A percentile compares a stretch with the other conserved stretches of the same genome.
phyloP scores from a whole-genome alignment of 306 rosid genomes.

The Sesbania bispinosa region DNA sequence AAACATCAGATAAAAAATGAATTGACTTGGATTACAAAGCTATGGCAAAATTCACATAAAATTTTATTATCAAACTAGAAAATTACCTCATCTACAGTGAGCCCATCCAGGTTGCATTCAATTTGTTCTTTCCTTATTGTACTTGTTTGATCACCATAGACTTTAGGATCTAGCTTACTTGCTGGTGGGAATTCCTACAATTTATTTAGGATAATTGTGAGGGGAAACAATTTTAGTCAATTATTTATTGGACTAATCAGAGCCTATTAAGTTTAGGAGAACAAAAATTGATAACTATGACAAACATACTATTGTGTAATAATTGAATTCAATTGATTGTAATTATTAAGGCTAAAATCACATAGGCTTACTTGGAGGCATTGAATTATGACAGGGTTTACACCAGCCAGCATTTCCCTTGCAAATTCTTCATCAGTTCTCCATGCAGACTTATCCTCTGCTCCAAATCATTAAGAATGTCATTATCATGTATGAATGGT shows the following conservation, averaged over 20 bases:
- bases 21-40: neutral
- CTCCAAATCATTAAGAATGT: conserved; percentile 31
- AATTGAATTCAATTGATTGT: no score
- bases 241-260: no score
- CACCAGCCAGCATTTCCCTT: conserved; percentile 90
- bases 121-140: conserved; percentile 48
- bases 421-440: conserved; percentile 85
- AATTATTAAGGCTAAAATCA: neutral
- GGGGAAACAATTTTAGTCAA: no score
- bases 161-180: conserved; percentile 54
- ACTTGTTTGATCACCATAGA: conserved; percentile 70
- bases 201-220: conserved; percentile 15
- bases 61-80: neutral
- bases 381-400: conserved; percentile 59
- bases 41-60: neutral
- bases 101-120: conserved; percentile 51
- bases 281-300: neutral
- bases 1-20: neutral
- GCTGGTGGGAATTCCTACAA: conserved; percentile 71
- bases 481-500: no score
- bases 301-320: no score
- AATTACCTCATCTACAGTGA: conserved; percentile 56
- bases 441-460: conserved; percentile 77
- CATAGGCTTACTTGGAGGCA: conserved; percentile 55
- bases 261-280: no score